Percentiles rank a stretch among this genome's conserved stretches.
Conservation (phyloP, 1,139 yeast genomes). For the Chernovozyma aurita region DNA sequence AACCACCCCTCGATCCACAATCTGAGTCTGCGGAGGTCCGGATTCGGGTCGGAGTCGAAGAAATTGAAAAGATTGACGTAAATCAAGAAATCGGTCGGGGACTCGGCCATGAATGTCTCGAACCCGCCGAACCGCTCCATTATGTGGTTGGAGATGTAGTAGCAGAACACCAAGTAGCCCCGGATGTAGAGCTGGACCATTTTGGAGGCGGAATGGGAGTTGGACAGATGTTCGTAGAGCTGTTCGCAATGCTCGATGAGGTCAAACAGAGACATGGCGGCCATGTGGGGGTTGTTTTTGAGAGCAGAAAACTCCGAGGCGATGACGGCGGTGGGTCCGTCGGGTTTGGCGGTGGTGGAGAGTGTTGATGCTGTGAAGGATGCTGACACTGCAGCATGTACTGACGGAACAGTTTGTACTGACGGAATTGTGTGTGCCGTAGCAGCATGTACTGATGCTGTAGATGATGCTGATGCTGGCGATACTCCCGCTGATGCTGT, state of each 20-base stretch:
- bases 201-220: conserved; percentile 12
- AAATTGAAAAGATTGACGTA: conserved; percentile 43
- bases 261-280: conserved; percentile 37
- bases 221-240: conserved; percentile 31
- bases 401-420: no score
- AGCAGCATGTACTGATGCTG: no score
- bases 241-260: conserved; percentile 40
- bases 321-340: conserved; percentile 2
- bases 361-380: no score
- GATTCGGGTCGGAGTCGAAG: conserved; percentile 23
- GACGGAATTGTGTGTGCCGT: no score
- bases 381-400: no score
- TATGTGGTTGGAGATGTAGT: conserved; percentile 40
- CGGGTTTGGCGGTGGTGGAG: no score
- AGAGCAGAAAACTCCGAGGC: conserved; percentile 29
- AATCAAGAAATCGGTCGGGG: conserved; percentile 40
- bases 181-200: conserved; percentile 27
- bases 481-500: no score
- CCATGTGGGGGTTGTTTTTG: conserved; percentile 29
- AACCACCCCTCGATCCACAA: conserved; percentile 28
- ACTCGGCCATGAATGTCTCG: conserved; percentile 35
- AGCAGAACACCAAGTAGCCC: conserved; percentile 41
- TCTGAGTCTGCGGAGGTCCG: conserved; percentile 21
- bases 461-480: no score
- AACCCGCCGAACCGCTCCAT: conserved; percentile 44